These are phyloP conservation scores for Atalantia buxifolia DNA, from an alignment of 345 rosid genomes.

Conservation along the genomic window DNA sequence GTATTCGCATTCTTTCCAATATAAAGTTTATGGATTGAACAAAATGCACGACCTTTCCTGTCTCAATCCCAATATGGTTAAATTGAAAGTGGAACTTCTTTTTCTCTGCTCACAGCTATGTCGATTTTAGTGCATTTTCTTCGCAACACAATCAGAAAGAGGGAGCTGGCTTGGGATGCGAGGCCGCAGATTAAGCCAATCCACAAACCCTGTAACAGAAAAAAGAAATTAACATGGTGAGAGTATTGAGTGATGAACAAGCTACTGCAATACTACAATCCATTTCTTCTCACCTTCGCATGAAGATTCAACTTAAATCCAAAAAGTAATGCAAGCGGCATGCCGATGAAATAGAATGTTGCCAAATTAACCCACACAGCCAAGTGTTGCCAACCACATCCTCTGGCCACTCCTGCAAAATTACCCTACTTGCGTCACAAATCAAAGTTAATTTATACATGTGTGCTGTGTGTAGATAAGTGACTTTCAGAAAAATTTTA, in stretches of 20 bases:
- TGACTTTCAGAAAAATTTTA: neutral
- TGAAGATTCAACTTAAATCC: slow-evolving; percentile 51
- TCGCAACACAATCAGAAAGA: neutral
- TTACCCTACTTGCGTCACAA: neutral
- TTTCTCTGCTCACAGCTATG: neutral
- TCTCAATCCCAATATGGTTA: no score
- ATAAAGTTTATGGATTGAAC: no score
- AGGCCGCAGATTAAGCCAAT: neutral
- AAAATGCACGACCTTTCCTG: no score
- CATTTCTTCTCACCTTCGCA: slow-evolving; percentile 38
- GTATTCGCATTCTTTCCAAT: accelerated
- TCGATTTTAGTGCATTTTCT: neutral
- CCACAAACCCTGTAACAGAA: neutral
- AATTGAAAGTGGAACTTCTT: no score
- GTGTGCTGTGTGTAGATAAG: no score
- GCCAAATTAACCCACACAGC: slow-evolving; percentile 52
- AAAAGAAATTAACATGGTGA: neutral
- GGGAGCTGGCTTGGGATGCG: neutral
- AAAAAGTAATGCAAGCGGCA: slow-evolving; percentile 46
- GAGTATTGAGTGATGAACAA: no score
- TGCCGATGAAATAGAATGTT: slow-evolving; percentile 48
- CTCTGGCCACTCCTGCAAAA: slow-evolving; percentile 61
- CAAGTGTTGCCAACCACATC: slow-evolving; percentile 73
- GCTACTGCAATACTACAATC: no score
- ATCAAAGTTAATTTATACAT: neutral